Evolutionary conservation across 345 rosid genomes (phyloP).

Genomic region (Populus euphratica): DNA sequence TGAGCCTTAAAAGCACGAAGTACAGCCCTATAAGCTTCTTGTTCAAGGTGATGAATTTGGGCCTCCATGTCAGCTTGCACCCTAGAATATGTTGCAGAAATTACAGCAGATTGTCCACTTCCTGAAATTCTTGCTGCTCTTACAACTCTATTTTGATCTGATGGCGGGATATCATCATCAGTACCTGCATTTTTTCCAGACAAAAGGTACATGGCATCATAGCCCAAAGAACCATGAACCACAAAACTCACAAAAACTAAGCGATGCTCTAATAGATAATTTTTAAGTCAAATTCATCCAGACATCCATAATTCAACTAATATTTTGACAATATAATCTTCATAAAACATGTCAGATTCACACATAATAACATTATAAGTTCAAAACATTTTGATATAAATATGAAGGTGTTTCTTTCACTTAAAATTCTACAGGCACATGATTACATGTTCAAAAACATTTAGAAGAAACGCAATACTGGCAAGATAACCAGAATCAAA

Average conservation of each 20-base stretch:
- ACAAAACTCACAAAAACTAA: background rate
- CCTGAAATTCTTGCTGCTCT: constrained; percentile 28
- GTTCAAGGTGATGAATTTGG: constrained; percentile 90
- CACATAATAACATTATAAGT: background rate
- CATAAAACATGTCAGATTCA: background rate
- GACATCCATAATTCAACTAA: background rate
- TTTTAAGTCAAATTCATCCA: background rate
- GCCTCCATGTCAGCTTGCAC: constrained; percentile 62
- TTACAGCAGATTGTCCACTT: constrained; percentile 40
- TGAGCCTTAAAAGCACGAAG: constrained; percentile 98
- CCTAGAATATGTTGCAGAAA: constrained; percentile 37
- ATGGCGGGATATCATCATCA: constrained; percentile 46
- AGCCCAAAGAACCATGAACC: background rate
- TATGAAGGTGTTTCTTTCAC: background rate
- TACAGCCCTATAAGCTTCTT: constrained; percentile 92
- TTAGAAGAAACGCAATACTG: background rate
- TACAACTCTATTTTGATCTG: constrained; percentile 35
- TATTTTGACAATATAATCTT: background rate
- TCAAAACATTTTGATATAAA: background rate
- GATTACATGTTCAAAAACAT: background rate
- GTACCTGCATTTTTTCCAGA: constrained; percentile 30
- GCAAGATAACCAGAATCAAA: background rate
- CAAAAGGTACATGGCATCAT: background rate
- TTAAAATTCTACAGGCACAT: background rate
- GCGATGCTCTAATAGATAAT: too few species aligned